phyloP scores from a whole-genome alignment of 1,139 yeast genomes.

The Protomyces inouyei region DNA sequence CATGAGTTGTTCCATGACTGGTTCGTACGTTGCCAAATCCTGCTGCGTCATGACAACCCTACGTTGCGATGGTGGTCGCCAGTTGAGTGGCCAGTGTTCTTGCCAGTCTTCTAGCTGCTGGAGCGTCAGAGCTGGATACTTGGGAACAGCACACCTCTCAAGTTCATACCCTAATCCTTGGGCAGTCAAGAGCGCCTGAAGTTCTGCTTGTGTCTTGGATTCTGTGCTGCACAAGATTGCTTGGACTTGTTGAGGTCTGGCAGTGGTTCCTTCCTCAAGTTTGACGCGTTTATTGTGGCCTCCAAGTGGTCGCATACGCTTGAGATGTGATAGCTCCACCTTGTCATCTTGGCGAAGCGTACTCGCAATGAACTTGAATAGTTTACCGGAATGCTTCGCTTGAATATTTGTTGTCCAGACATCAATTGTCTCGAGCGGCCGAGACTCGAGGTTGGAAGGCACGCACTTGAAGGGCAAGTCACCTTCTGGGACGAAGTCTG shows the following conservation, averaged over 20 bases:
- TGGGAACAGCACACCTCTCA: constrained; percentile 5
- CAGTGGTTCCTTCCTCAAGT: constrained; percentile 5
- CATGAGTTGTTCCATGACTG: constrained; percentile 15
- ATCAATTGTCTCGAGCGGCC: constrained; percentile 27
- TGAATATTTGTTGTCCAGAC: constrained; percentile 24
- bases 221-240: constrained; percentile 16
- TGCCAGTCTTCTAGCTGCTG: constrained; percentile 21
- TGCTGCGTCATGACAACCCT: constrained; percentile 3
- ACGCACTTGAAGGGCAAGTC: constrained; percentile 21
- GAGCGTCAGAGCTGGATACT: constrained; percentile 18
- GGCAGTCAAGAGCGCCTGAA: not conserved
- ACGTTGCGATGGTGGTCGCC: constrained; percentile 15
- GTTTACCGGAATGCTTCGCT: constrained; percentile 8
- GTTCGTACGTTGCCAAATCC: constrained; percentile 9
- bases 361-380: constrained; percentile 10
- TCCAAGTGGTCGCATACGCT: constrained; percentile 12
- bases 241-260: not conserved
- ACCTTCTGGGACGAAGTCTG: constrained; percentile 4
- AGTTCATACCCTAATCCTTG: not conserved
- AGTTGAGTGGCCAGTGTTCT: constrained; percentile 24
- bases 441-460: constrained; percentile 27
- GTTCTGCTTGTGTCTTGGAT: constrained; percentile 1
- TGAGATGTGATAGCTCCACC: constrained; percentile 18
- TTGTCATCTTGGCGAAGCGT: constrained; percentile 3
- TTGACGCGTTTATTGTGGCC: not conserved